Evolutionary conservation across 768 basidiomycete species (phyloP).

Genomic region (Naganishia onofrii): DNA sequence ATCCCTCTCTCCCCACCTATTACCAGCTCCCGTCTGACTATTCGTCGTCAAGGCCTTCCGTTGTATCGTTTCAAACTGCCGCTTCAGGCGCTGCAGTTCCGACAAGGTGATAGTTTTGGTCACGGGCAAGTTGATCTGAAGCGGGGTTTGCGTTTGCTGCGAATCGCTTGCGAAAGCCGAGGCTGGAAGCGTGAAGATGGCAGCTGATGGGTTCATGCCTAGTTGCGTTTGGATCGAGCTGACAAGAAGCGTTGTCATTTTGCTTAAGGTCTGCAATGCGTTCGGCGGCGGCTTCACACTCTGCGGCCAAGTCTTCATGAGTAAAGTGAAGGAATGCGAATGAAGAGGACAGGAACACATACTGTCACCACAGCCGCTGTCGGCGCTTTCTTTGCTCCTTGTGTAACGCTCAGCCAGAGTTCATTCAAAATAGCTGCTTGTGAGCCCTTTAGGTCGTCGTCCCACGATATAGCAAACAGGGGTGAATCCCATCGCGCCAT

Average conservation of each 20-base stretch:
- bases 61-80: conserved; percentile 86
- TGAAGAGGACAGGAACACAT: conserved; percentile 44
- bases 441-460: conserved; percentile 57
- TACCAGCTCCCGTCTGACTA: conserved; percentile 43
- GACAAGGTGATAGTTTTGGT: conserved; percentile 72
- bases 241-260: conserved; percentile 68
- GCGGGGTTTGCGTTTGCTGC: background rate
- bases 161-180: conserved; percentile 8
- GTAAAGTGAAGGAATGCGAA: background rate
- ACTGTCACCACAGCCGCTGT: conserved; percentile 78
- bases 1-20: conserved; percentile 43
- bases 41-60: conserved; percentile 63
- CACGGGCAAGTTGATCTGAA: conserved; percentile 18
- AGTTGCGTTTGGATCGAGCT: conserved; percentile 68
- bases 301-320: conserved; percentile 54
- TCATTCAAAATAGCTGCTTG: conserved; percentile 60
- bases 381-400: conserved; percentile 76
- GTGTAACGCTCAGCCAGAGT: conserved; percentile 78
- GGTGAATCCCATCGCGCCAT: conserved; percentile 99
- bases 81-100: conserved; percentile 81
- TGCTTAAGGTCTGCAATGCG: conserved; percentile 80
- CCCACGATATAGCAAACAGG: conserved; percentile 77
- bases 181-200: conserved; percentile 59
- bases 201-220: conserved; percentile 58
- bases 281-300: conserved; percentile 78